Evolutionary conservation across 352 stramenopile species (phyloP).

Genomic region (Globisporangium iwayamae): DNA sequence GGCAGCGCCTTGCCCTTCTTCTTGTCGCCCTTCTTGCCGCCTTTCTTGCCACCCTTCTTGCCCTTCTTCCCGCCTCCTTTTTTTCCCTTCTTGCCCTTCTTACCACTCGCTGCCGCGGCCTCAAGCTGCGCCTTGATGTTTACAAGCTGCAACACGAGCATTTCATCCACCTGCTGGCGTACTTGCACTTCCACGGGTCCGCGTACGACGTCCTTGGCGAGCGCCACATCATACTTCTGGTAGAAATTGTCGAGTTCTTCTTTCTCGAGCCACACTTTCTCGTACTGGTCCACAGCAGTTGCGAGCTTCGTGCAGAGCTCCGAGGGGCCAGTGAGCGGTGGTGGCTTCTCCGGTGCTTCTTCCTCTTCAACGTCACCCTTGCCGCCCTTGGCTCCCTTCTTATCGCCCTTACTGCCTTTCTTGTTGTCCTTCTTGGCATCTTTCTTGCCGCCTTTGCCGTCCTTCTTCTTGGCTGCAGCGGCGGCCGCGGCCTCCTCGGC

Average conservation of each 20-base stretch:
- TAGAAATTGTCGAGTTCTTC: constrained; percentile 90
- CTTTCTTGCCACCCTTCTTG: constrained; percentile 46
- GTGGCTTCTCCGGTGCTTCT: constrained; percentile 73
- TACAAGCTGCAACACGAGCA: constrained; percentile 91
- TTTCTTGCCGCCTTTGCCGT: constrained; percentile 38
- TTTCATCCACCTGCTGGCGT: constrained; percentile 90
- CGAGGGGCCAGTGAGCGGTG: constrained; percentile 82
- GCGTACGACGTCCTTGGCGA: constrained; percentile 89
- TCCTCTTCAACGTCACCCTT: constrained; percentile 60
- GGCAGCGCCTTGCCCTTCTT: constrained; percentile 83
- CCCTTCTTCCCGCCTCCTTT: constrained; percentile 60
- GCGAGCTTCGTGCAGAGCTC: constrained; percentile 81
- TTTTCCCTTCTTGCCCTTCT: constrained; percentile 79
- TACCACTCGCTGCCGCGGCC: constrained; percentile 50
- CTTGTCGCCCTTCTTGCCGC: constrained; percentile 70
- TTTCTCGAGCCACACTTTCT: constrained; percentile 85
- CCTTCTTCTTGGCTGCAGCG: constrained; percentile 33
- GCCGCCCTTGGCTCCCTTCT: constrained; percentile 41
- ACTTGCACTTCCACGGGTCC: constrained; percentile 85
- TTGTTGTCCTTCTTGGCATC: constrained; percentile 50
- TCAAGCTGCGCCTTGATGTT: constrained; percentile 93
- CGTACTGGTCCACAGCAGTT: constrained; percentile 59
- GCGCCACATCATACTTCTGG: constrained; percentile 91
- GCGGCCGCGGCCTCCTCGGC: constrained; percentile 33
- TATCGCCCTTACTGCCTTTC: constrained; percentile 53